These are phyloP conservation scores for Leccinum variicolor DNA, from an alignment of 768 basidiomycete genomes.

Conservation along the genomic window DNA sequence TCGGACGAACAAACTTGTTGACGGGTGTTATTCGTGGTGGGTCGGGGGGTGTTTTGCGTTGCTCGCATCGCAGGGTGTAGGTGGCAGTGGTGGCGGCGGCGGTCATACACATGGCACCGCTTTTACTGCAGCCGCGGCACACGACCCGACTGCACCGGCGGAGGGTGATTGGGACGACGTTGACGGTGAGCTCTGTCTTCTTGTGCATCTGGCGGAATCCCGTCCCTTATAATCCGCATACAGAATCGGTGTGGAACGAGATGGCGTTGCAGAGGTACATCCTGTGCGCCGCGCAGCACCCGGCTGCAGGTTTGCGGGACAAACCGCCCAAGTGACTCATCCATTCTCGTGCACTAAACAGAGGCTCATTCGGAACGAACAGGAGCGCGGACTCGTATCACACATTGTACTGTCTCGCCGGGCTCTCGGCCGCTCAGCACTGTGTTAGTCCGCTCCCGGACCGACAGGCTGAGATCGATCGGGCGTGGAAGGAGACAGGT, in stretches of 20 bases:
- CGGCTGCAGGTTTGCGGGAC: slow-evolving; percentile 84
- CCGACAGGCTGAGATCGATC: slow-evolving; percentile 32
- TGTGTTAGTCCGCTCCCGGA: slow-evolving; percentile 49
- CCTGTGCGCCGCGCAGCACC: slow-evolving; percentile 80
- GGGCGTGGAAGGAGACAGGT: slow-evolving; percentile 35
- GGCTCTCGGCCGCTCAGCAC: slow-evolving; percentile 88
- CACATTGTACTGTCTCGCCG: slow-evolving; percentile 88
- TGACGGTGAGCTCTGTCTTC: slow-evolving; percentile 49
- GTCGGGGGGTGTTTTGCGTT: slow-evolving; percentile 85
- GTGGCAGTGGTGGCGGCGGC: slow-evolving; percentile 20
- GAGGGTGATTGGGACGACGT: slow-evolving; percentile 66
- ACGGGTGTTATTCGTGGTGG: slow-evolving; percentile 99
- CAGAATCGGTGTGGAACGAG: slow-evolving; percentile 53
- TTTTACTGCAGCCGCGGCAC: not conserved
- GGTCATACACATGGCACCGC: not conserved
- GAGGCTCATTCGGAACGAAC: not conserved
- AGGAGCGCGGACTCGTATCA: slow-evolving; percentile 95
- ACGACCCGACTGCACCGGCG: not conserved
- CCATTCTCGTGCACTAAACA: not conserved
- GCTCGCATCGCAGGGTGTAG: slow-evolving; percentile 56
- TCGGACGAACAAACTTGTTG: slow-evolving; percentile 96
- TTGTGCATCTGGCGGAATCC: not conserved
- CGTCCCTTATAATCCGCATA: not conserved
- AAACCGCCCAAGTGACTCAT: slow-evolving; percentile 85
- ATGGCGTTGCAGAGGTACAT: slow-evolving; percentile 84